Evolutionary conservation across 768 basidiomycete species (phyloP), one percentile per base, ranked within the genome.

Genomic region (Filobasidium wieringae): DNA sequence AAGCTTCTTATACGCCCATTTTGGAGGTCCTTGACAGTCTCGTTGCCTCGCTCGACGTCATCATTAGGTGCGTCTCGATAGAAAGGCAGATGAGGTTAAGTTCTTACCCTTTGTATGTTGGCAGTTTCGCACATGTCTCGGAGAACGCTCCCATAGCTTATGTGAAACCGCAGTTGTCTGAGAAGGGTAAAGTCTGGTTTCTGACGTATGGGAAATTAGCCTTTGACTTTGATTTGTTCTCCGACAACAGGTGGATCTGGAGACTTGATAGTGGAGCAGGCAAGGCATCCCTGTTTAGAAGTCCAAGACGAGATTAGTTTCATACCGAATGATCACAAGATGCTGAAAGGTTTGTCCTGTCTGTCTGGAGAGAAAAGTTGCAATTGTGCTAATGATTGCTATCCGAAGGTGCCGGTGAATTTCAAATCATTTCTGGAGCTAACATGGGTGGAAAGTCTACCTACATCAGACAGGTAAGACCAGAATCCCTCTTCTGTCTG

Each of bases 391-490:
- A 6, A 26, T 31, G 17, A 32, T 39, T 22, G 30, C 14, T 17
- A 5, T 11, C 11, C 11, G 17, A 30, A 52, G 53, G 33, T 9
- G 29, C 54, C 12, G 49, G 51, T 15, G 93, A 96, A 72, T 92
- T 99, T 74, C 85, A 88, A 61, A 92, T 97, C 55, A 92, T 97
- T 64, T 96, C 93, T 22, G 95, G 95, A 5, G 95, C 95, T 0
- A 99, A 99, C 74, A 96, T 96, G 87, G 95, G 95, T 53, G 95
- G 95, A 59, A 99, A 99, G 75, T 90, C 87, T 49, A 96, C 93
- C 0, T 96, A 92, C 66, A 93, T 97, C 65, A 86, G 90, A 45
- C 87, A 91, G 76, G 87, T 85, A 52, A 45, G 65, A 54, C 24
- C 12, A 17, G 33, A 50, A 36, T 6, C 43, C 22, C 37, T 47